These are phyloP conservation scores for Xylaria sp. DNA, from an alignment of 2,329 filamentous ascomycete genomes.

Conservation along the genomic window DNA sequence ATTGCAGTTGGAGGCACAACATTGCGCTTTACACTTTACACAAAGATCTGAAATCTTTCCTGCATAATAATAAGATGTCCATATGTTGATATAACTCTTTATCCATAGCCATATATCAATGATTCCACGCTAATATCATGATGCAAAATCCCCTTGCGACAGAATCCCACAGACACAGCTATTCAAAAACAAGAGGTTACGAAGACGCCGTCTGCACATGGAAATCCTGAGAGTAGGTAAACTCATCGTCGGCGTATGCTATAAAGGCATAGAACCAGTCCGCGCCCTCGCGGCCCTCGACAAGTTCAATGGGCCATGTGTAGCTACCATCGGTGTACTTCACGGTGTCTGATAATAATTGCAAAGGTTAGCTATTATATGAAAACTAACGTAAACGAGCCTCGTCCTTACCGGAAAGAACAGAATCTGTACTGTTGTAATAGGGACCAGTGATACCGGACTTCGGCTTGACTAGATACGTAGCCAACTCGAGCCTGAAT, in stretches of 20 bases:
- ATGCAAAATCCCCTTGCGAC: neutral
- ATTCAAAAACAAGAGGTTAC: neutral
- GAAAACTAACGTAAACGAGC: too few species aligned
- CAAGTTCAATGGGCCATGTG: constrained; percentile 1
- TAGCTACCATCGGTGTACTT: constrained; percentile 1
- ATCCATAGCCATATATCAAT: neutral
- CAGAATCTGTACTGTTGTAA: neutral
- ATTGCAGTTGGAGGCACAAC: too few species aligned
- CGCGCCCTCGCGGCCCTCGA: neutral
- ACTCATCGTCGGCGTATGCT: neutral
- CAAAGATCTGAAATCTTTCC: too few species aligned
- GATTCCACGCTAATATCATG: neutral
- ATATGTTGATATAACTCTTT: neutral
- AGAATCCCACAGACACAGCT: neutral
- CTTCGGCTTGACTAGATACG: neutral
- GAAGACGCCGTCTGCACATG: neutral
- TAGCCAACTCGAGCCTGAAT: neutral
- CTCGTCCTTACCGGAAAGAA: neutral
- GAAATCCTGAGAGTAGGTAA: neutral
- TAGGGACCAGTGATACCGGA: neutral
- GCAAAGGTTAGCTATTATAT: neutral
- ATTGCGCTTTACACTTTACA: too few species aligned
- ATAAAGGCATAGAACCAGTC: constrained; percentile 2
- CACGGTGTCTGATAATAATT: neutral
- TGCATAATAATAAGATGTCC: neutral